Evolutionary conservation across 2,329 filamentous ascomycete species (phyloP).

Genomic region (Macroventuria anomochaeta): DNA sequence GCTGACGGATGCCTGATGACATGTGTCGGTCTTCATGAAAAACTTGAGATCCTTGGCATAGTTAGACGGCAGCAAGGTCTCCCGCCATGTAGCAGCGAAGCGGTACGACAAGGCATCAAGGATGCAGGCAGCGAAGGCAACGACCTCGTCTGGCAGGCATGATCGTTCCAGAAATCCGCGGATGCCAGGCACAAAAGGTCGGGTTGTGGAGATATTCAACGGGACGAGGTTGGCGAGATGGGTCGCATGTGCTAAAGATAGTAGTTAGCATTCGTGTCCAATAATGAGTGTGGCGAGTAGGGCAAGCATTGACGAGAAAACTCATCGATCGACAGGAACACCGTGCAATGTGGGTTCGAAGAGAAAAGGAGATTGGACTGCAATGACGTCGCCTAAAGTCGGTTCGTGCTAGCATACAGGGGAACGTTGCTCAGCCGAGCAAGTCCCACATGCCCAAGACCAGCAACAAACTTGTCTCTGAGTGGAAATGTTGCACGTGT

Average conservation of each 20-base stretch:
- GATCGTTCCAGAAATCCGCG: conserved; percentile 40
- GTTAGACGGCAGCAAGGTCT: conserved; percentile 29
- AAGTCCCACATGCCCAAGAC: conserved; percentile 19
- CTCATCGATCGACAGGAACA: conserved; percentile 32
- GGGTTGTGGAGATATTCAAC: conserved; percentile 37
- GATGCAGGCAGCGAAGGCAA: conserved; percentile 49
- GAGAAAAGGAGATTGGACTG: conserved; percentile 18
- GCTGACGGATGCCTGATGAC: conserved; percentile 24
- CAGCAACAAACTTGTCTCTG: conserved; percentile 25
- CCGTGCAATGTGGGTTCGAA: conserved; percentile 14
- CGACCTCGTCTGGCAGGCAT: conserved; percentile 41
- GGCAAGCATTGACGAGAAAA: conserved; percentile 17
- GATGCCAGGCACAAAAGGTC: conserved; percentile 36
- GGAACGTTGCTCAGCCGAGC: conserved; percentile 25
- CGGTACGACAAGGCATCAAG: conserved; percentile 44
- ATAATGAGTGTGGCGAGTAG: conserved; percentile 19
- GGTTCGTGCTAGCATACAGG: conserved; percentile 22
- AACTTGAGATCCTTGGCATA: conserved; percentile 22
- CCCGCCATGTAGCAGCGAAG: conserved; percentile 43
- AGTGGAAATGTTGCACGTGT: conserved; percentile 25
- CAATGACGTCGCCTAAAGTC: conserved; percentile 18
- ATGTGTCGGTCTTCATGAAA: conserved; percentile 25
- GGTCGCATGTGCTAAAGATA: conserved; percentile 43
- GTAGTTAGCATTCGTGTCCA: conserved; percentile 25
- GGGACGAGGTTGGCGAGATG: conserved; percentile 49